Evolutionary conservation across 176 grass and related monocot species (phyloP).

Genomic region (Triticum timopheevii): DNA sequence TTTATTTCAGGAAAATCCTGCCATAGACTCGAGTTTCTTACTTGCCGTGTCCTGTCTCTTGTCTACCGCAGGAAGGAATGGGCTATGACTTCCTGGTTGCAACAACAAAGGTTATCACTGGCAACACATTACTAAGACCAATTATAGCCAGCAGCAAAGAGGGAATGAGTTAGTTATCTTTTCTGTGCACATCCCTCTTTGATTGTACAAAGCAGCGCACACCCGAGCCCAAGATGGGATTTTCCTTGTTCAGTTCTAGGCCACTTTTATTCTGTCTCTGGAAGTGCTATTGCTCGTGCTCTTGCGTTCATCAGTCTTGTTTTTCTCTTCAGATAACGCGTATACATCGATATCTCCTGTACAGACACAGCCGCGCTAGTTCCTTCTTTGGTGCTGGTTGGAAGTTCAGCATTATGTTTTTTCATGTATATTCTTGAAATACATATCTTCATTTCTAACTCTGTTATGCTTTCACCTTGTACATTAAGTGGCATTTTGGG

Average conservation of each 20-base stretch:
- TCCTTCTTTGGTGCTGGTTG: not conserved
- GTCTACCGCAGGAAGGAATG: constrained; percentile 70
- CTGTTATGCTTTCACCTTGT: not conserved
- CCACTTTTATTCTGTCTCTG: not conserved
- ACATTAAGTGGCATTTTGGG: not conserved
- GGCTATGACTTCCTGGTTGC: constrained; percentile 88
- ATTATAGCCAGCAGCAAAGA: constrained; percentile 63
- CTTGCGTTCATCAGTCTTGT: not conserved
- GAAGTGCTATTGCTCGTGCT: not conserved
- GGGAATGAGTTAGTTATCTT: constrained; percentile 31
- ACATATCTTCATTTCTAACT: not conserved
- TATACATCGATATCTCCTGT: not conserved
- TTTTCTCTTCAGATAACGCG: not conserved
- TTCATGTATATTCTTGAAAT: not conserved
- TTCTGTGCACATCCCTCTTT: not conserved
- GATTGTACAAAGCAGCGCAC: not conserved
- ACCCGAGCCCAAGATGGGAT: not conserved
- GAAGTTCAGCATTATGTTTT: not conserved
- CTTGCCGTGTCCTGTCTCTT: not conserved
- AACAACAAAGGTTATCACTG: constrained; percentile 83
- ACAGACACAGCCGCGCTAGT: not conserved
- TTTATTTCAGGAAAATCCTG: not conserved
- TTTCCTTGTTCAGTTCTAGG: not conserved
- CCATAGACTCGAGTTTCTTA: not conserved
- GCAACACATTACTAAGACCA: constrained; percentile 71